phyloP scores from a whole-genome alignment of 1,139 yeast species.

The Kodamaea fungicola region DNA sequence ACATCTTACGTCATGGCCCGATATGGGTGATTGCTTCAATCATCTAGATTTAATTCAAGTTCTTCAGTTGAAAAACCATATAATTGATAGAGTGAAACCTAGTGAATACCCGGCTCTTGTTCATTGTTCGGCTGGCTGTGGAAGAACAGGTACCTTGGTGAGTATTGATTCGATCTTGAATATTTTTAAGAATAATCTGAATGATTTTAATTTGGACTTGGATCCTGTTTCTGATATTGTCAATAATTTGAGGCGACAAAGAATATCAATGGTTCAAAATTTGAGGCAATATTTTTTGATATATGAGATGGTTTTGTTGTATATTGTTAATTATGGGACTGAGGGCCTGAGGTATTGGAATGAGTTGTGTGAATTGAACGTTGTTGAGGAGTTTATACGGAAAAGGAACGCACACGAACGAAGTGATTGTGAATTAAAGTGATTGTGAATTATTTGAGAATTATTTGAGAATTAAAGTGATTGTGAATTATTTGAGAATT shows the following conservation, averaged over 20 bases:
- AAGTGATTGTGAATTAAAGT: no score
- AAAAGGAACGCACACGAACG: background rate
- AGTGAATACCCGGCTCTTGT: slow-evolving; percentile 51
- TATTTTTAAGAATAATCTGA: slow-evolving; percentile 25
- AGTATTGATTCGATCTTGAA: slow-evolving; percentile 66
- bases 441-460: no score
- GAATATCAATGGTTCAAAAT: slow-evolving; percentile 83
- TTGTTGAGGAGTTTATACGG: slow-evolving; percentile 18
- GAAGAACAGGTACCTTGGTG: slow-evolving; percentile 85
- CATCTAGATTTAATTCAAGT: slow-evolving; percentile 42
- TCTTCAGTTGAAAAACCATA: slow-evolving; percentile 34
- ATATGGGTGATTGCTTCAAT: slow-evolving; percentile 41
- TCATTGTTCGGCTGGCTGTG: slow-evolving; percentile 92
- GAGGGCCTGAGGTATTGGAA: slow-evolving; percentile 13
- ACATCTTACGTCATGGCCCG: slow-evolving; percentile 53
- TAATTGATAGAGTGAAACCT: slow-evolving; percentile 16
- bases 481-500: no score
- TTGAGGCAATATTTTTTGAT: slow-evolving; percentile 70
- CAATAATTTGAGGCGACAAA: slow-evolving; percentile 61
- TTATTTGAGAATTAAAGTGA: no score
- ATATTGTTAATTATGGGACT: slow-evolving; percentile 13
- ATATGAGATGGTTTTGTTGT: slow-evolving; percentile 48
- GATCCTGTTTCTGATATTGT: slow-evolving; percentile 53
- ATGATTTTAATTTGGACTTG: slow-evolving; percentile 12
- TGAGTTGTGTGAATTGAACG: slow-evolving; percentile 20